Base-by-base conservation (phyloP, 306 rosid species). In the Medicago ruthenica region DNA sequence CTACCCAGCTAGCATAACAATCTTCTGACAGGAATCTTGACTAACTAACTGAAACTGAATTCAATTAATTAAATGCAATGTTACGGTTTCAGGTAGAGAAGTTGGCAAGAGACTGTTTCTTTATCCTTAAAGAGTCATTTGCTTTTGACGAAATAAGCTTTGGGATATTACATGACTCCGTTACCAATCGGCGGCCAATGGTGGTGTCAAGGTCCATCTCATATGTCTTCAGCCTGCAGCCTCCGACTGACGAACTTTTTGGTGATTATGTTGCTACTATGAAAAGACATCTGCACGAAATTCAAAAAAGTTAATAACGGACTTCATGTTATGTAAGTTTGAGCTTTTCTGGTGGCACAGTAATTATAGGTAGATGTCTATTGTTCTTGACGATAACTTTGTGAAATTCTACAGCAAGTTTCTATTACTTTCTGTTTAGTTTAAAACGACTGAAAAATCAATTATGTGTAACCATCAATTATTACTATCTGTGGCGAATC, bases 51-150 rank as follows among this genome's bases (percentile, higher is more conserved):
- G 17, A 60, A 60, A 6, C 15, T 27, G 7, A 34, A 24, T 60
- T 27, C 41, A 15, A 61, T 42, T 61, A 61, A 61, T 21, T 61
- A 7, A 60, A 5, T 79, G 74, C 75, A 55, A 67, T 13, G 41
- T 70, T 73, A 48, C 81, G 79, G 47, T 87, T 85, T 79, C 87
- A 93, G 98, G 97, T 82, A 67, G 98, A 93, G 77, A 89, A 80
- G 82, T 66, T 89, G 85, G 96, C 83, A 14, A 86, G 97, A 65
- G 96, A 87, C 1, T 66, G 89, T 81, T 91, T 93, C 76, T 91
- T 93, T 86, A 78, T 81, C 73, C 92, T 91, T 5, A 47, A 51
- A 8, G 78, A 89, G 67, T 91, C 98, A 50, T 93, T 89, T 82
- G 89, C 89, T 14, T 91, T 82, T 47, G 97, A 90, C 39, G 90